phyloP scores from a whole-genome alignment of 768 basidiomycete species.

The Ramaria sp. region DNA sequence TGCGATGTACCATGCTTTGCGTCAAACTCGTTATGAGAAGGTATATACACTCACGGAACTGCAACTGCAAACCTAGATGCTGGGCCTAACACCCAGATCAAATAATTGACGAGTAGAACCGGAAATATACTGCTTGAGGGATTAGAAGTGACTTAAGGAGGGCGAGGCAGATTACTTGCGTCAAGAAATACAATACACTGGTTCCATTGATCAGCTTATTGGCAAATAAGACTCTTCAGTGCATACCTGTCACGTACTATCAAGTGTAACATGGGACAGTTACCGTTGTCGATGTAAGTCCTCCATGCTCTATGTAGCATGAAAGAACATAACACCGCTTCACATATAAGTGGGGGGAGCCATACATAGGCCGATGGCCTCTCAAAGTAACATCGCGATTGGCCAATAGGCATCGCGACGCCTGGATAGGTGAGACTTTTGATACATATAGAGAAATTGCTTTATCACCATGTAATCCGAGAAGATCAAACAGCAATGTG shows the following conservation, averaged over 20 bases:
- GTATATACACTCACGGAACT: neutral
- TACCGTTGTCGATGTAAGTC: slow-evolving; percentile 19
- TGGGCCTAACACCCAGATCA: neutral
- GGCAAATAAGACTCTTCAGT: too few relatives aligned
- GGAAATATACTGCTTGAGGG: neutral
- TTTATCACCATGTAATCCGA: slow-evolving; percentile 28
- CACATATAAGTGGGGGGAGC: slow-evolving; percentile 48
- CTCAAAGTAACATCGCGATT: neutral
- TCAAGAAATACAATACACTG: neutral
- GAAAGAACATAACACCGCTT: slow-evolving; percentile 39
- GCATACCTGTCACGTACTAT: neutral
- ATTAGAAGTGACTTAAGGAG: neutral
- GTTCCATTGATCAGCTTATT: too few relatives aligned
- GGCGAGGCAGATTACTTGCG: neutral
- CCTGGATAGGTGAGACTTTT: neutral
- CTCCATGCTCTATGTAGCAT: slow-evolving; percentile 40
- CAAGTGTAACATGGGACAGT: neutral
- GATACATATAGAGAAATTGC: neutral
- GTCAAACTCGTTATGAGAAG: too few relatives aligned
- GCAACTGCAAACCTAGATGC: neutral
- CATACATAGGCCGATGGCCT: slow-evolving; percentile 43
- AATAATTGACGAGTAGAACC: neutral
- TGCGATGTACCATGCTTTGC: neutral
- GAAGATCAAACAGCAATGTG: too few relatives aligned
- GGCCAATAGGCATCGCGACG: neutral